Conservation (phyloP, 805 yeast species). For the Metschnikowia similis region DNA sequence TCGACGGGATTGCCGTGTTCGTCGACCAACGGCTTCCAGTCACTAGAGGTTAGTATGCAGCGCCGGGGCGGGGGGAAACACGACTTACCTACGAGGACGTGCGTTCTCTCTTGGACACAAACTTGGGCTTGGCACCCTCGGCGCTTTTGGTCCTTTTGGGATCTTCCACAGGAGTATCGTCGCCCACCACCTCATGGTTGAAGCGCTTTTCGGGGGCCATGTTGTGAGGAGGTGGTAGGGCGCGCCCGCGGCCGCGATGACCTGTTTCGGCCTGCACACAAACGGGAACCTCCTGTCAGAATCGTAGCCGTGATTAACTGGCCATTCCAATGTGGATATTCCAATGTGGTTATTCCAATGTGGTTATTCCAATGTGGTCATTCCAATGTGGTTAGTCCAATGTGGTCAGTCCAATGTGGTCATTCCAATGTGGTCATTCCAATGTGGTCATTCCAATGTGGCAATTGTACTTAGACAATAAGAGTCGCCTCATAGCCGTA, state of each 20-base stretch:
- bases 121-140: slow-evolving; percentile 5
- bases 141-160: slow-evolving; percentile 9
- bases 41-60: slow-evolving; percentile 19
- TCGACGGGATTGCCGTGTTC: slow-evolving; percentile 60
- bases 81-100: slow-evolving; percentile 59
- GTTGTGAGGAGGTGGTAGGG: not conserved
- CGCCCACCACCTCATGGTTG: slow-evolving; percentile 12
- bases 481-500: too few relatives aligned
- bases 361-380: too few relatives aligned
- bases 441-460: too few relatives aligned
- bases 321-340: too few relatives aligned
- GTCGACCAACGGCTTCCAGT: slow-evolving; percentile 46
- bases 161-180: slow-evolving; percentile 5
- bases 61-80: not conserved
- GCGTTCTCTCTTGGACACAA: slow-evolving; percentile 23
- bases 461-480: too few relatives aligned
- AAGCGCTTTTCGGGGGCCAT: slow-evolving; percentile 15
- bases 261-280: not conserved
- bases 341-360: too few relatives aligned
- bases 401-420: too few relatives aligned
- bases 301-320: too few relatives aligned
- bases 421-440: too few relatives aligned
- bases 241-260: not conserved
- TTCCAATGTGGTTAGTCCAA: too few relatives aligned
- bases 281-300: too few relatives aligned